phyloP scores from a whole-genome alignment of 2,329 filamentous ascomycete genomes.

The Fusarium nygamai region DNA sequence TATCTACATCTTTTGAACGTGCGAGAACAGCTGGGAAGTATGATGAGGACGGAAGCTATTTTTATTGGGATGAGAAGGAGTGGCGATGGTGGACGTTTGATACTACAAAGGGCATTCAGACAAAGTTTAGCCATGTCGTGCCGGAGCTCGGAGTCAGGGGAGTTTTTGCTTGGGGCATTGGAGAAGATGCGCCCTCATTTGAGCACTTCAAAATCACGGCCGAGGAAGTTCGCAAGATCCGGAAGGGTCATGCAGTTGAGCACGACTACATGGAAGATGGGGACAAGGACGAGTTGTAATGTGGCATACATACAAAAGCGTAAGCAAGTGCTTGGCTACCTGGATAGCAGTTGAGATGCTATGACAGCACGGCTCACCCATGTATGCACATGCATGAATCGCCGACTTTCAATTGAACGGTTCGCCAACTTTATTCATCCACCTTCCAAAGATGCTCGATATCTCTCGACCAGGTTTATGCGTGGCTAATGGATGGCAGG shows the following conservation, averaged over 20 bases:
- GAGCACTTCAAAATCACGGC: conserved; percentile 52
- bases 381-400: conserved; percentile 13
- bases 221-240: conserved; percentile 34
- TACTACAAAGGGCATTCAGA: conserved; percentile 65
- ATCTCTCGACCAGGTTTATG: conserved; percentile 1
- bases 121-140: conserved; percentile 71
- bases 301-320: neutral
- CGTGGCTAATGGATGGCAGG: conserved; percentile 15
- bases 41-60: conserved; percentile 71
- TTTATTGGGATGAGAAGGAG: conserved; percentile 70
- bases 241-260: conserved; percentile 2
- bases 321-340: neutral
- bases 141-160: conserved; percentile 68
- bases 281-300: conserved; percentile 46
- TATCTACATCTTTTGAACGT: conserved; percentile 65
- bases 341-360: neutral
- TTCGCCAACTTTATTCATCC: neutral
- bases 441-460: neutral
- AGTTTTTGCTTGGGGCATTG: conserved; percentile 79
- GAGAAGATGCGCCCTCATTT: conserved; percentile 68
- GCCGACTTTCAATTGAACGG: conserved; percentile 3
- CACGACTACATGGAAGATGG: neutral
- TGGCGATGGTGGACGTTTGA: conserved; percentile 81
- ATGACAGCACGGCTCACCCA: conserved; percentile 13
- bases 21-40: conserved; percentile 64